Conservation (phyloP, 768 basidiomycete genomes). For the Fibroporia radiculosa region DNA sequence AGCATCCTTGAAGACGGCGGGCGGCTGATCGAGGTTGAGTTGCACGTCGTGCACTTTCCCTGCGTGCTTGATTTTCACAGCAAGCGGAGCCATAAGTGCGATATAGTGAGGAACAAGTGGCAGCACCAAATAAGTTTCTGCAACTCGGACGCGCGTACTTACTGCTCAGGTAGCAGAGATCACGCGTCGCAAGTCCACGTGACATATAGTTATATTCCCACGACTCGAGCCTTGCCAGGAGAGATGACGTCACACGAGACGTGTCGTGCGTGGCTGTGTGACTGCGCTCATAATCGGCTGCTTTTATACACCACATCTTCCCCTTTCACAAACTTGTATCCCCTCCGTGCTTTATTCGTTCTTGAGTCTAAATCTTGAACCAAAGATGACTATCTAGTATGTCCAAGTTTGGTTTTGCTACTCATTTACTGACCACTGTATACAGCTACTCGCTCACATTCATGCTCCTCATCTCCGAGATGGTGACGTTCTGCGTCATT, state of each 20-base stretch:
- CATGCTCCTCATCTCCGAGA: constrained; percentile 74
- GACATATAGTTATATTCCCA: too few species aligned
- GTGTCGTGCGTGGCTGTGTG: too few species aligned
- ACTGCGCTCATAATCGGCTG: too few species aligned
- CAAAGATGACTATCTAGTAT: constrained; percentile 44
- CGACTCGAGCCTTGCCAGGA: too few species aligned
- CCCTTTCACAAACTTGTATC: too few species aligned
- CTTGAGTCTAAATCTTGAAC: neutral
- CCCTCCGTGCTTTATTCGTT: too few species aligned
- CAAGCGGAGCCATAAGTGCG: constrained; percentile 52
- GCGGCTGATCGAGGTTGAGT: constrained; percentile 66
- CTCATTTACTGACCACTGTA: neutral
- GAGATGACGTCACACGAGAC: neutral
- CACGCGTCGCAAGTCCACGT: too few species aligned
- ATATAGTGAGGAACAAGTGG: neutral
- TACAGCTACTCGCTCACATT: constrained; percentile 77
- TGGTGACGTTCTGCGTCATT: constrained; percentile 79
- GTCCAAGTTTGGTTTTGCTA: constrained; percentile 3
- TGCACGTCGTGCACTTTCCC: constrained; percentile 69
- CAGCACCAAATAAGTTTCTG: too few species aligned
- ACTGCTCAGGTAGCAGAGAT: too few species aligned
- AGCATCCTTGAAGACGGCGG: constrained; percentile 72
- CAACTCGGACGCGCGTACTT: too few species aligned
- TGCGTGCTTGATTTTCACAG: constrained; percentile 86
- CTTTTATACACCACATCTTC: too few species aligned